phyloP scores from a whole-genome alignment of 1,139 yeast species.

The Debaryomyces coudertii region DNA sequence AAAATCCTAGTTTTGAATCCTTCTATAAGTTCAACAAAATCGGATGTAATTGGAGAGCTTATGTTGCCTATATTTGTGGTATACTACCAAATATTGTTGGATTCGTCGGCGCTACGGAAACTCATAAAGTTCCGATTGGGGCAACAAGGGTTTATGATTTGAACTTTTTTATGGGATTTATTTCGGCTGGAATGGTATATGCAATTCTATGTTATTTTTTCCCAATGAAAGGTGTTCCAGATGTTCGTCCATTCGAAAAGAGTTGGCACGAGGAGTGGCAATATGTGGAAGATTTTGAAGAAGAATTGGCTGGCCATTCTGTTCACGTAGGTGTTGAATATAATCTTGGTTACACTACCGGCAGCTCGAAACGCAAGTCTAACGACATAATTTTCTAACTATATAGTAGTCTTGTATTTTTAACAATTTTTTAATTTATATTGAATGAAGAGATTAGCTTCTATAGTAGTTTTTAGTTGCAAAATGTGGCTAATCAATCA shows the following conservation, averaged over 20 bases:
- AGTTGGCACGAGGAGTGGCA: conserved; percentile 67
- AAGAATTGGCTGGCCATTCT: conserved; percentile 40
- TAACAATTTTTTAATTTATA: not conserved
- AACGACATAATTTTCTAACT: conserved; percentile 1
- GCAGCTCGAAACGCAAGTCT: conserved; percentile 10
- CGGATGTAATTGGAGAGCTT: conserved; percentile 85
- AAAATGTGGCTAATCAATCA: not conserved
- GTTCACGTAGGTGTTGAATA: conserved; percentile 28
- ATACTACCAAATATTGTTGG: conserved; percentile 85
- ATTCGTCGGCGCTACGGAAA: conserved; percentile 79
- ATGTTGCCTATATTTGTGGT: conserved; percentile 71
- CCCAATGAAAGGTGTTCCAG: conserved; percentile 60
- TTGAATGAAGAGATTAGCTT: not conserved
- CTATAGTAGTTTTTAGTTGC: not conserved
- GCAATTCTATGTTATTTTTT: conserved; percentile 47
- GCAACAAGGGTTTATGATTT: conserved; percentile 73
- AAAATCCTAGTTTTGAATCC: conserved; percentile 30
- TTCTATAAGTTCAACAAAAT: conserved; percentile 60
- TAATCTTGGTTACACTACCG: conserved; percentile 16
- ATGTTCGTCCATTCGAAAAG: conserved; percentile 50
- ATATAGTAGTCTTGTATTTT: not conserved
- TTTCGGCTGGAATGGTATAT: conserved; percentile 56
- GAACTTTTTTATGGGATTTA: conserved; percentile 76
- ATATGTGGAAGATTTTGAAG: conserved; percentile 67
- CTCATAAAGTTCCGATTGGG: conserved; percentile 69